phyloP scores from a whole-genome alignment of 2,329 filamentous ascomycete genomes.

The Fusarium nurragi region DNA sequence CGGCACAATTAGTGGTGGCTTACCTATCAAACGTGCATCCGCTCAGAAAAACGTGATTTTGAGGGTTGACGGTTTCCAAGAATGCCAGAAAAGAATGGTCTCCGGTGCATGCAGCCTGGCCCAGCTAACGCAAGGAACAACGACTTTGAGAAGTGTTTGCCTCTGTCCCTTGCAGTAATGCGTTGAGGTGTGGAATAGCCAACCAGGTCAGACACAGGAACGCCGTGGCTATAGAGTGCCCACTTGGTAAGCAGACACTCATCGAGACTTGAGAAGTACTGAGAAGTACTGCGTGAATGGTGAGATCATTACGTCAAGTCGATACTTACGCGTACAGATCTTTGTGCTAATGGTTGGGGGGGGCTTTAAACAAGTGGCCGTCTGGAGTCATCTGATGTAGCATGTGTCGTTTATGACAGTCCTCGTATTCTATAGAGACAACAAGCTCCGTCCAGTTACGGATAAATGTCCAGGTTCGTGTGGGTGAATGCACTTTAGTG shows the following conservation, averaged over 20 bases:
- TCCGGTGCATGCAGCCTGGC: neutral
- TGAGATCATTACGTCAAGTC: neutral
- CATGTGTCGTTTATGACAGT: neutral
- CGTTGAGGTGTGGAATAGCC: conserved; percentile 1
- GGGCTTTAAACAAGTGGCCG: neutral
- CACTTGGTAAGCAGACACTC: neutral
- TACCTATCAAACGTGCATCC: conserved; percentile 9
- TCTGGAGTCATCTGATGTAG: neutral
- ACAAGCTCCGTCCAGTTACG: neutral
- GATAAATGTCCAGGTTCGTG: neutral
- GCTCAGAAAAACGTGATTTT: neutral
- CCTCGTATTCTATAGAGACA: neutral
- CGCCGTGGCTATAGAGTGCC: conserved; percentile 21
- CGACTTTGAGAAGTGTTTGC: conserved; percentile 5
- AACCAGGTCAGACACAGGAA: neutral
- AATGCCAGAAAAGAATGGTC: neutral
- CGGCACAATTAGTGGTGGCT: conserved; percentile 1
- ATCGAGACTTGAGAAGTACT: neutral
- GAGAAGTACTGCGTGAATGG: neutral
- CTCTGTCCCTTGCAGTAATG: conserved; percentile 21
- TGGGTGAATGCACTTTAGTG: neutral
- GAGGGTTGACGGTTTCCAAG: conserved; percentile 23
- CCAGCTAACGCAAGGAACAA: conserved; percentile 24
- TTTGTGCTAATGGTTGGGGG: neutral
- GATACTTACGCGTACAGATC: neutral